Conservation (phyloP, 306 rosid genomes). For the Casuarina equisetifolia region DNA sequence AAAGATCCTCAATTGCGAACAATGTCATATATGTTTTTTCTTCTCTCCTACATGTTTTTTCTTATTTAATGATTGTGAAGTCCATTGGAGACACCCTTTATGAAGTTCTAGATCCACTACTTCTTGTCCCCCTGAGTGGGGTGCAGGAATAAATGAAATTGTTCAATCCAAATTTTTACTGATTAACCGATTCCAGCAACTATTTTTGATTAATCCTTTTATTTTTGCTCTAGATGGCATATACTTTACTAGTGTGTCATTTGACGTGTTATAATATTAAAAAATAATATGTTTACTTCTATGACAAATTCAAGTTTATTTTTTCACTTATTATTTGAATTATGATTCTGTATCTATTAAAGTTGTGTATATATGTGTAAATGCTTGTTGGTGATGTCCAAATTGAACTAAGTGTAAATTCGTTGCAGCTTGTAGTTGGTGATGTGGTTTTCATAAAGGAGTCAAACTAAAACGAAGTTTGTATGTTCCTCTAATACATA, state of each 20-base stretch:
- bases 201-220: constrained; percentile 15
- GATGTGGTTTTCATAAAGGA: constrained; percentile 28
- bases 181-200: not conserved
- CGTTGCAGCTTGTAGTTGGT: constrained; percentile 21
- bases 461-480: constrained; percentile 23
- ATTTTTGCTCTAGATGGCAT: not conserved
- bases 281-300: not conserved
- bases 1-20: not conserved
- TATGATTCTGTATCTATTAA: not conserved
- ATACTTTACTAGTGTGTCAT: constrained; percentile 2
- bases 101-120: not conserved
- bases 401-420: not conserved
- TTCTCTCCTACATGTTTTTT: not conserved
- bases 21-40: constrained; percentile 11
- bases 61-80: not conserved
- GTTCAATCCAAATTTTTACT: not conserved
- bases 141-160: not conserved
- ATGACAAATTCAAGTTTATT: not conserved
- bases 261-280: not conserved
- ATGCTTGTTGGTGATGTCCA: too few relatives aligned
- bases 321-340: not conserved
- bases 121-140: not conserved
- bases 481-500: constrained; percentile 20
- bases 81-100: not conserved
- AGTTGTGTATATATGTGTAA: too few relatives aligned